phyloP scores from a whole-genome alignment of 169 alveolate genomes.

The Plasmodium cynomolgi region DNA sequence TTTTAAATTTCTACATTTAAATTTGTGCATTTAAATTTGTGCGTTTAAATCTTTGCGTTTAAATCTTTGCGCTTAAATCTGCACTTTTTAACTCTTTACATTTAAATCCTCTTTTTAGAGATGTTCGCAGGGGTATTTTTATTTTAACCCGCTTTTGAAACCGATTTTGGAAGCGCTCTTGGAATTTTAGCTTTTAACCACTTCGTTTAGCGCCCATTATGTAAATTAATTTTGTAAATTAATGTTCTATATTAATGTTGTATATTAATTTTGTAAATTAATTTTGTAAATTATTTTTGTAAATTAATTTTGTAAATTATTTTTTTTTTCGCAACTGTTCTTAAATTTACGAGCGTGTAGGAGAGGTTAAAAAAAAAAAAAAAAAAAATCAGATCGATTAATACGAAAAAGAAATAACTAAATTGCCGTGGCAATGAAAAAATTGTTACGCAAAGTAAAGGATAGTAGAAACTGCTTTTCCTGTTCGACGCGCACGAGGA shows the following conservation, averaged over 20 bases:
- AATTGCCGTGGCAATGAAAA: not conserved
- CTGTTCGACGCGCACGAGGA: not conserved
- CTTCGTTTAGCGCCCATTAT: not conserved
- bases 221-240: not conserved
- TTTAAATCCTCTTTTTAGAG: not conserved
- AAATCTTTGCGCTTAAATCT: not conserved
- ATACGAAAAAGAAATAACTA: not conserved
- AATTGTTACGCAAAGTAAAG: not conserved
- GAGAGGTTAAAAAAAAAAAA: not conserved
- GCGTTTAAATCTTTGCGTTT: not conserved
- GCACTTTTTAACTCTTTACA: not conserved
- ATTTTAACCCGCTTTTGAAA: not conserved
- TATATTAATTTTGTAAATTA: not conserved
- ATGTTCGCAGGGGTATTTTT: not conserved
- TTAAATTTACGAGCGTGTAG: not conserved
- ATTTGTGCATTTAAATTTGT: not conserved
- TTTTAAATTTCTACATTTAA: not conserved
- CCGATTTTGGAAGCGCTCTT: not conserved
- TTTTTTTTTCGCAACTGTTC: not conserved
- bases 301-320: not conserved
- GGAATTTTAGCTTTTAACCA: not conserved
- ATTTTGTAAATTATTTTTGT: not conserved
- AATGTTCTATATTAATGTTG: not conserved
- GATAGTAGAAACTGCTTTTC: not conserved
- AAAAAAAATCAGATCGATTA: not conserved